Evolutionary conservation across 208 protist species (phyloP), one percentile per base, ranked within the genome.

Genomic region (Endotrypanum monterogeii): DNA sequence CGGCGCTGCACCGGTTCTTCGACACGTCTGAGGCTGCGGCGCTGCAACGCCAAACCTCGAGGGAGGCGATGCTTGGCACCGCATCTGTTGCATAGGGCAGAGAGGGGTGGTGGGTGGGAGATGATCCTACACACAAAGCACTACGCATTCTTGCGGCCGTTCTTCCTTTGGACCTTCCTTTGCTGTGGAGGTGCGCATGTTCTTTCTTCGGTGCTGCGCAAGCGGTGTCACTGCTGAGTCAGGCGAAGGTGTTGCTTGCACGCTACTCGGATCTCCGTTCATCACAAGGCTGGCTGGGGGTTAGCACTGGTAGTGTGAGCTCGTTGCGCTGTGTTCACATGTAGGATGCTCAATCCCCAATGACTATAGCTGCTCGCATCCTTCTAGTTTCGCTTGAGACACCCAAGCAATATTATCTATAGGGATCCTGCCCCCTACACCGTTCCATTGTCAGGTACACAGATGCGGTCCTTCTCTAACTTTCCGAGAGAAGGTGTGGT

Each of bases 1-100:
- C 73, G 67, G 86, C 86, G 52, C 79, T 96, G 16, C 66, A 28
- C 23, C 71, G 74, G n/a, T 96, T 94, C 73, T 62, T 84, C 35
- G 52, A 67, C 25, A 83, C 73, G 18, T 87, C 89, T 23, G 88
- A 93, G 72, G 69, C 76, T 62, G 71, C 79, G 20, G 83, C 79
- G 50, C 32, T 87, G 66, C 74, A 83, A 61, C 74, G 74, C 23
- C 52, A 23, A 56, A 80, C 77, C 6, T 65, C 70, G 51, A 75
- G 75, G 44, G 77, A 87, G 9, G 16, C 58, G 3, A 51, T 89
- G 5, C 55, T 46, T 2, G 52, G 18, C 30, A 71, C 65, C 25
- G 46, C 55, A 20, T 54, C 70, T 28, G 57, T 52, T 11, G 76
- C 76, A 56, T 80, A 55, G 44, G 28, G 25, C 16, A 35, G 50